Evolutionary conservation across 257 asterid genomes (phyloP).

Genomic region (Coffea canephora): DNA sequence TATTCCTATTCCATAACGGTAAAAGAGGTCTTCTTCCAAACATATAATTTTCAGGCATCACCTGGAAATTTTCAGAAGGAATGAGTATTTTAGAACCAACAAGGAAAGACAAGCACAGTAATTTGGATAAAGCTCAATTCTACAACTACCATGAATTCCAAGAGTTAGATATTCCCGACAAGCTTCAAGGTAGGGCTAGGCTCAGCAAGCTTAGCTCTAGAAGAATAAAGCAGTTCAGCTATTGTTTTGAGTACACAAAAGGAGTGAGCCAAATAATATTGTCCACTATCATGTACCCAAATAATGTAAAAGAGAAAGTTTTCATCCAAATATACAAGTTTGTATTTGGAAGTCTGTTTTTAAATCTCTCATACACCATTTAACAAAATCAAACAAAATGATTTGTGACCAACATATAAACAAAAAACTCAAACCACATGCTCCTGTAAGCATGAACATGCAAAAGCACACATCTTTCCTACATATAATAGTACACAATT

Average conservation of each 20-base stretch:
- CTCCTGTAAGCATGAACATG: background rate
- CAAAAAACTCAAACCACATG: background rate
- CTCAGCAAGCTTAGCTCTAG: background rate
- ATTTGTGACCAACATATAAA: background rate
- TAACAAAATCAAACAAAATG: background rate
- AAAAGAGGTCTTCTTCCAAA: conserved; percentile 69
- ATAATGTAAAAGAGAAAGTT: background rate
- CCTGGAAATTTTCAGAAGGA: conserved; percentile 40
- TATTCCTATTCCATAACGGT: conserved; percentile 71
- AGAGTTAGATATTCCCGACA: background rate
- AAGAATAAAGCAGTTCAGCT: background rate
- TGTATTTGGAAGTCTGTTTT: background rate
- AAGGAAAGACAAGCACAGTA: background rate
- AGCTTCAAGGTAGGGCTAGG: background rate
- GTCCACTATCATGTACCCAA: background rate
- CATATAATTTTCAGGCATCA: conserved; percentile 87
- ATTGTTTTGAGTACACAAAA: background rate
- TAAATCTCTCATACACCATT: background rate
- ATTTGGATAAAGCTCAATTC: background rate
- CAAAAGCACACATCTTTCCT: background rate
- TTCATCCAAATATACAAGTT: background rate
- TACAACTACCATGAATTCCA: background rate
- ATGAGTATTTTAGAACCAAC: background rate
- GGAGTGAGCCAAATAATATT: background rate
- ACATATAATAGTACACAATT: background rate